These are phyloP conservation scores for Coniochaeta sp. DNA, from an alignment of 2,329 filamentous ascomycete species.

Conservation along the genomic window DNA sequence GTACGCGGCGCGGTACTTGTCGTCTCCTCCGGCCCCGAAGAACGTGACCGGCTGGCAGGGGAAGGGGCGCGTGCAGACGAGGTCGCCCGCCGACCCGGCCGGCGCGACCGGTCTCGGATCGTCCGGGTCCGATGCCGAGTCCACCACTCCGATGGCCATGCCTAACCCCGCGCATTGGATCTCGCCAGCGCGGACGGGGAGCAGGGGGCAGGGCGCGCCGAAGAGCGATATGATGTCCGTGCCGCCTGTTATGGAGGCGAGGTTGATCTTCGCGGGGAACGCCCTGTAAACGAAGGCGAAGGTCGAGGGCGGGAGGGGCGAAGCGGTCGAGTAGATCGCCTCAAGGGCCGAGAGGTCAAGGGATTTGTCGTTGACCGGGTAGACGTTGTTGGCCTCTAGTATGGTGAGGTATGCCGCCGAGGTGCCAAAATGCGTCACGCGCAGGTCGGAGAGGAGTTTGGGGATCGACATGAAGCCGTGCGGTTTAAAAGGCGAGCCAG, in stretches of 20 bases:
- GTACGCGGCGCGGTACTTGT: slow-evolving; percentile 78
- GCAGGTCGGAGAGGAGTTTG: slow-evolving; percentile 68
- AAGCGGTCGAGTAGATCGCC: slow-evolving; percentile 91
- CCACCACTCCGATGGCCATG: slow-evolving; percentile 64
- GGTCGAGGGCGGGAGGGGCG: slow-evolving; percentile 84
- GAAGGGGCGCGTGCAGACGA: slow-evolving; percentile 82
- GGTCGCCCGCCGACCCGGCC: slow-evolving; percentile 69
- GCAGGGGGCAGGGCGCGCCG: slow-evolving; percentile 71
- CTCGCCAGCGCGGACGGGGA: slow-evolving; percentile 65
- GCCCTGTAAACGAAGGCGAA: slow-evolving; percentile 83
- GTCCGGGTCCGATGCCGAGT: slow-evolving; percentile 47
- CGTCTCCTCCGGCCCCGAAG: slow-evolving; percentile 64
- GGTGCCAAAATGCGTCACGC: slow-evolving; percentile 90
- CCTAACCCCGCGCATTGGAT: slow-evolving; percentile 73
- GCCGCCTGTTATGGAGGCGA: slow-evolving; percentile 89
- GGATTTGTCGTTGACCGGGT: slow-evolving; percentile 45
- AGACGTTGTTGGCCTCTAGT: slow-evolving; percentile 70
- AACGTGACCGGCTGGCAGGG: slow-evolving; percentile 88
- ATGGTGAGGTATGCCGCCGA: slow-evolving; percentile 89
- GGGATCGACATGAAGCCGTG: slow-evolving; percentile 77
- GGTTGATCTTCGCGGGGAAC: slow-evolving; percentile 73
- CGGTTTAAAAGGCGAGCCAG: slow-evolving; percentile 83
- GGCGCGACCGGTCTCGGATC: slow-evolving; percentile 33
- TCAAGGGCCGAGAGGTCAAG: slow-evolving; percentile 59
- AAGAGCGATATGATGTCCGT: slow-evolving; percentile 97